Evolutionary conservation across 2,329 filamentous ascomycete species (phyloP).

Genomic region (Nigrospora sphaerica): DNA sequence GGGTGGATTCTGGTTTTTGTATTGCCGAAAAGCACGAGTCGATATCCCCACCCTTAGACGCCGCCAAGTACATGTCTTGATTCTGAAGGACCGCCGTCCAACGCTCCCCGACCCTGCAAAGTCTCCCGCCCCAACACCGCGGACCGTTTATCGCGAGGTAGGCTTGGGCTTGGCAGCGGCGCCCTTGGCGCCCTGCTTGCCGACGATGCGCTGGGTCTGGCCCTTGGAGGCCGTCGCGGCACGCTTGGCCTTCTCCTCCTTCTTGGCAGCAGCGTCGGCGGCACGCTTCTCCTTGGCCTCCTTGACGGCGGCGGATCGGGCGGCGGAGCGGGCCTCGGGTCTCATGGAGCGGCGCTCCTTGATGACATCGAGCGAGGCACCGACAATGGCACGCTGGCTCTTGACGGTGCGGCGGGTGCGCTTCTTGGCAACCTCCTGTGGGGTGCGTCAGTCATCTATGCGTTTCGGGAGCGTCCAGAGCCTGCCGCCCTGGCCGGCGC

Average conservation of each 20-base stretch:
- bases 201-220: conserved; percentile 71
- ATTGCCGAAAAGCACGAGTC: conserved; percentile 14
- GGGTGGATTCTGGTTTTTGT: conserved; percentile 8
- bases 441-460: conserved; percentile 27
- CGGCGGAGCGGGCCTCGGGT: conserved; percentile 90
- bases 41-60: conserved; percentile 25
- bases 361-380: conserved; percentile 98
- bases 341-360: conserved; percentile 96
- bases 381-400: conserved; percentile 97
- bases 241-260: conserved; percentile 97
- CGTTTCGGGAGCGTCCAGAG: neutral
- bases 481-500: neutral
- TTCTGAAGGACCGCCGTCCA: conserved; percentile 5
- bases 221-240: conserved; percentile 70
- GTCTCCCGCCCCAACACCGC: neutral
- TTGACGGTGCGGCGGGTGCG: conserved; percentile 97
- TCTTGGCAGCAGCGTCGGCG: conserved; percentile 83
- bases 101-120: neutral
- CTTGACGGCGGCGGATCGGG: conserved; percentile 85
- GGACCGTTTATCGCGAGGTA: conserved; percentile 67
- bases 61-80: conserved; percentile 21
- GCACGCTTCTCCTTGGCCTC: conserved; percentile 98
- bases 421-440: conserved; percentile 99
- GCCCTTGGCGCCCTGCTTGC: conserved; percentile 97
- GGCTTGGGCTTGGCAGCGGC: conserved; percentile 77